Conservation (phyloP, 176 grass and related monocot species). For the barley (Hordeum vulgare) region MorexV3_pseudomolecules_assembly NC_058519.1:19169033-19169532, state of each 20-base stretch:
- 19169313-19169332: neutral
- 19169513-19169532: neutral
- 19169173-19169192: slow-evolving; percentile 90
- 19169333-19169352: neutral
- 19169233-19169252: slow-evolving; percentile 76
- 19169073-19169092: slow-evolving; percentile 90
- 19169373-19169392: slow-evolving; percentile 41
- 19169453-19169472: slow-evolving; percentile 92
- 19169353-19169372: neutral
- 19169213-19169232: slow-evolving; percentile 89
- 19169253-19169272: slow-evolving; percentile 85
- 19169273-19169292: slow-evolving; percentile 80
- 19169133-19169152: slow-evolving; percentile 88
- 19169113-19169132: slow-evolving; percentile 92
- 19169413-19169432: slow-evolving; percentile 70
- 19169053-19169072: slow-evolving; percentile 90
- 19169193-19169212: slow-evolving; percentile 78
- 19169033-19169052: slow-evolving; percentile 74
- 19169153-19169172: slow-evolving; percentile 76
- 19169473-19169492: slow-evolving; percentile 95
- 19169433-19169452: slow-evolving; percentile 94
- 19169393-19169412: slow-evolving; percentile 69
- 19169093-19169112: slow-evolving; percentile 85
- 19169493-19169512: slow-evolving; percentile 35
- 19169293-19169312: slow-evolving; percentile 10